These are phyloP conservation scores for Arachis monticola DNA, from an alignment of 331 rosid genomes.

Conservation along the genomic window DNA sequence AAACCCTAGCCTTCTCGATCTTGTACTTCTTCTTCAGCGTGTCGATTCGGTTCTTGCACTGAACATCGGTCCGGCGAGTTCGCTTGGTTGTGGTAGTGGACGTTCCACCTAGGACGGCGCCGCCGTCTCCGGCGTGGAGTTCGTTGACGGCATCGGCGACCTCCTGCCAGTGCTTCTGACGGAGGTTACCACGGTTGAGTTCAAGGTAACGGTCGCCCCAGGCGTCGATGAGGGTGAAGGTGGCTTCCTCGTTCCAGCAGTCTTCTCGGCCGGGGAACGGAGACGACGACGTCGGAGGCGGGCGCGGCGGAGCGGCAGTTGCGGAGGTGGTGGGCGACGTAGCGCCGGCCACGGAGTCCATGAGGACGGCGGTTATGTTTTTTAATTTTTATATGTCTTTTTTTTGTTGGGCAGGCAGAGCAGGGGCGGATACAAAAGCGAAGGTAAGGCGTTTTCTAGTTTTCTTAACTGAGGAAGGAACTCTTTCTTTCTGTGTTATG, in stretches of 20 bases:
- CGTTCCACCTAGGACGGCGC: not conserved
- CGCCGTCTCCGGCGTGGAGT: constrained; percentile 36
- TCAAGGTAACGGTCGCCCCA: constrained; percentile 73
- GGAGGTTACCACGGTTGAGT: constrained; percentile 75
- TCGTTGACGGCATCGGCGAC: constrained; percentile 66
- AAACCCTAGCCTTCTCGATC: constrained; percentile 79
- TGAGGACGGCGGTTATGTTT: constrained; percentile 3
- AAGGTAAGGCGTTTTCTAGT: constrained; percentile 1
- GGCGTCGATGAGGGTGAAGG: constrained; percentile 73
- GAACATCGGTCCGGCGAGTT: constrained; percentile 66
- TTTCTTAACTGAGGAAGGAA: constrained; percentile 12
- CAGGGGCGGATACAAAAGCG: not conserved
- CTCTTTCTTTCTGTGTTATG: not conserved
- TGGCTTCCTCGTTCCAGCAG: constrained; percentile 75
- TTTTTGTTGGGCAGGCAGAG: constrained; percentile 26
- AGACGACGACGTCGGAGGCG: constrained; percentile 37
- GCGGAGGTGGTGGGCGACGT: constrained; percentile 33
- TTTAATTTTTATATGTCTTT: not conserved
- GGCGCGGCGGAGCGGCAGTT: constrained; percentile 36
- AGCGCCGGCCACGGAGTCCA: constrained; percentile 50
- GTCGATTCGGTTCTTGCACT: constrained; percentile 87
- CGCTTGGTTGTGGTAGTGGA: constrained; percentile 32
- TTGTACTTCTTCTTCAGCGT: constrained; percentile 83
- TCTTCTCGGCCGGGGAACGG: constrained; percentile 65
- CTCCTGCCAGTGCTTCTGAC: constrained; percentile 77